Base-by-base conservation (phyloP, 2,329 filamentous ascomycete species). In the Didymella keratinophila region DNA sequence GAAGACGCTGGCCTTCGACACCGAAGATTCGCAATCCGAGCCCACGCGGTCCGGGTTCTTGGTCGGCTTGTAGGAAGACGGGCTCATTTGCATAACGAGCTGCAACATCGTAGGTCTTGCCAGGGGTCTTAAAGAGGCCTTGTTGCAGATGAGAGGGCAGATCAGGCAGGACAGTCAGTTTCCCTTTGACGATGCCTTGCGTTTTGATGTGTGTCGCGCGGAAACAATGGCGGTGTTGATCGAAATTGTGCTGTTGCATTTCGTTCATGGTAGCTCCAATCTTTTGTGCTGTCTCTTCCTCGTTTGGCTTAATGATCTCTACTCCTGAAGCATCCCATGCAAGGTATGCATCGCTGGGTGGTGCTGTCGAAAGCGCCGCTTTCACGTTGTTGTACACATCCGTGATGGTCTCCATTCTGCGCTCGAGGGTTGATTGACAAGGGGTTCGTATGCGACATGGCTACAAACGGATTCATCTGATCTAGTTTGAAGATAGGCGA, bases 201-300 rank as follows among this genome's bases (percentile, higher is more conserved):
- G 62, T 66, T 64, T 76, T 76, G 46, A 78, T 63, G 52, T 77
- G 71, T 8, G 72, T 78, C 32, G 75, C 76, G n/a, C 75, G 73
- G 32, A 75, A 68, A 42, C 68, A 75, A 61, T 76, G 75, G 41
- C 69, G 68, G 59, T 78, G 72, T 56, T 75, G 72, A 52, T 77
- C 74, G 68, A 78, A 76, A 44, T 78, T 77, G 67, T 76, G 76
- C 69, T 78, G 76, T 59, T 78, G 74, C 65, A 78, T 73, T 49
- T 74, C 73, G 52, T 74, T 72, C 54, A 76, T 76, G 12, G 75
- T 74, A 45, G 70, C 70, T 43, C 73, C 66, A 43, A 78, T 77
- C 61, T 72, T 72, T 62, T 64, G 43, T 57, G 58, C 71, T 58
- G 66, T 77, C 64, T 76, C 69, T 52, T 73, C 66, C 58, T 78